phyloP scores from a whole-genome alignment of 2,329 filamentous ascomycete genomes.

The Fusarium virguliforme region DNA sequence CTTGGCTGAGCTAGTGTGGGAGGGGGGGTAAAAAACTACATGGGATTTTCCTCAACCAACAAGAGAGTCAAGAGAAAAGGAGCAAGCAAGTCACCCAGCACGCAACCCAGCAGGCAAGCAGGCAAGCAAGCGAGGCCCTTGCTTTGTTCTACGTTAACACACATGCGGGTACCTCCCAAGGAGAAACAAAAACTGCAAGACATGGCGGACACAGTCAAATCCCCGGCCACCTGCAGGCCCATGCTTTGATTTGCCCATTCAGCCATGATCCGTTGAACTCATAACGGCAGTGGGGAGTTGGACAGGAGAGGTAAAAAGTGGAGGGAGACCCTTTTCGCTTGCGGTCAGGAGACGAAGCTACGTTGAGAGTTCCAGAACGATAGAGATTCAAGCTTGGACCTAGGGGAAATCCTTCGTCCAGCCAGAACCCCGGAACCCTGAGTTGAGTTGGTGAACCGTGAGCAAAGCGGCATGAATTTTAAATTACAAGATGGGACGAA shows the following conservation, averaged over 20 bases:
- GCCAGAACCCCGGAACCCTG: slow-evolving; percentile 25
- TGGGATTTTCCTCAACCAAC: slow-evolving; percentile 4
- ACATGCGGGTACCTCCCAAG: slow-evolving; percentile 11
- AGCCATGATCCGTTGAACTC: slow-evolving; percentile 10
- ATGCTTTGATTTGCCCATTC: slow-evolving; percentile 33
- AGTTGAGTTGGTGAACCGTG: slow-evolving; percentile 19
- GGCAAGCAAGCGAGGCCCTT: not conserved
- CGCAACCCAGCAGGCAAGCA: not conserved
- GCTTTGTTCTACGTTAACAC: slow-evolving; percentile 13
- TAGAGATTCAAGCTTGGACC: slow-evolving; percentile 26
- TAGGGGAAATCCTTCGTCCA: not conserved
- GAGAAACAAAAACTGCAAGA: slow-evolving; percentile 13
- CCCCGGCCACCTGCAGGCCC: slow-evolving; percentile 4
- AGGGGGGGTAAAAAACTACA: not conserved
- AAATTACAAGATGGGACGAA: slow-evolving; percentile 34
- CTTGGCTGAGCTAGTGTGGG: not conserved
- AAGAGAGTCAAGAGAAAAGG: not conserved
- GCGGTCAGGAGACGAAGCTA: slow-evolving; percentile 17
- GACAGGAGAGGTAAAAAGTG: slow-evolving; percentile 18
- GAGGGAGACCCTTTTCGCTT: slow-evolving; percentile 17
- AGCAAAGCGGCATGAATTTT: slow-evolving; percentile 12
- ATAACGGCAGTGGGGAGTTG: slow-evolving; percentile 8
- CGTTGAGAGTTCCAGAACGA: slow-evolving; percentile 33
- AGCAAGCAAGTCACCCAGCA: not conserved
- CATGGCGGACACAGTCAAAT: slow-evolving; percentile 3